Conservation (phyloP, 1,284 basidiomycete genomes). For the Puccinia brachypodii region DNA sequence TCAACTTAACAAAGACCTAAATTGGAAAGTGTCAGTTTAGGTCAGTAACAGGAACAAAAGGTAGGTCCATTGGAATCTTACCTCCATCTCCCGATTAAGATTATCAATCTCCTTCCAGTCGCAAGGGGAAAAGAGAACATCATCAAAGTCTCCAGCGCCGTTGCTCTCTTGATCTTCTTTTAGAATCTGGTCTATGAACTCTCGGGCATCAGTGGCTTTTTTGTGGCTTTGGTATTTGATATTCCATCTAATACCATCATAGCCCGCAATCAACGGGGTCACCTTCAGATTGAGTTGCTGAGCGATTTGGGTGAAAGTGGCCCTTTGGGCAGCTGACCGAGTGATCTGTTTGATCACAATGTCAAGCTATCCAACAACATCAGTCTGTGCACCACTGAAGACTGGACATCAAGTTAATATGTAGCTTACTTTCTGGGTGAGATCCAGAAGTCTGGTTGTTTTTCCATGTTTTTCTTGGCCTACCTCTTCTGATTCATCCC, state of each 20-base stretch:
- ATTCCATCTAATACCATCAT: constrained; percentile 7
- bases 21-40: not conserved
- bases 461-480: not conserved
- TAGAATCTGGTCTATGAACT: not conserved
- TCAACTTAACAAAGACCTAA: not conserved
- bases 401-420: not conserved
- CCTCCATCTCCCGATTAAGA: not conserved
- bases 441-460: not conserved
- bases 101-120: not conserved
- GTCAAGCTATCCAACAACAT: not conserved
- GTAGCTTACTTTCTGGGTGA: not conserved
- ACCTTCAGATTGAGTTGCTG: not conserved
- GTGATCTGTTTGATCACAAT: not conserved
- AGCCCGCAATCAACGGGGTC: not conserved
- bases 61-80: not conserved
- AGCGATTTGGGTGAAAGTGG: not conserved
- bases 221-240: not conserved
- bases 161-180: not conserved
- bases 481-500: not conserved
- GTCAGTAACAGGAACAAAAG: not conserved
- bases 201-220: not conserved
- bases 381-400: too few species aligned
- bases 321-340: not conserved
- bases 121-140: not conserved
- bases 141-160: not conserved